These are phyloP conservation scores for Zarea fungicola DNA, from an alignment of 2,329 filamentous ascomycete species.

Conservation along the genomic window DNA sequence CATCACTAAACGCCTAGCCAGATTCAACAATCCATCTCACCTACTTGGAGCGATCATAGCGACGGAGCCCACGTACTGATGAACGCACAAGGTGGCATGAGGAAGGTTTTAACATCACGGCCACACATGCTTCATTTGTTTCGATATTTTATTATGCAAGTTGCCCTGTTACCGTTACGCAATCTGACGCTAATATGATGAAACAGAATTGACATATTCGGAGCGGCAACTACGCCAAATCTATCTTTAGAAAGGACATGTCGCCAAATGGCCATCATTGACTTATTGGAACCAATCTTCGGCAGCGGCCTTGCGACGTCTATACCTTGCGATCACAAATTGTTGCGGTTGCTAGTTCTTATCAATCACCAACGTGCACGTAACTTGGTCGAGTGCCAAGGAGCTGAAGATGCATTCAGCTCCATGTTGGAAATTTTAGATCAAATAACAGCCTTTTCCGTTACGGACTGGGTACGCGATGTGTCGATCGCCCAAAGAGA, in stretches of 20 bases:
- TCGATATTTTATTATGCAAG: conserved; percentile 16
- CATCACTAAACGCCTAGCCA: background rate
- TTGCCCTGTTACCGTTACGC: background rate
- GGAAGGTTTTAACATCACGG: conserved; percentile 1
- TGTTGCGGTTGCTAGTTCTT: conserved; percentile 18
- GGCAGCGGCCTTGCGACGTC: conserved; percentile 17
- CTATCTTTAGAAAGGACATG: conserved; percentile 2
- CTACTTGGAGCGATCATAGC: conserved; percentile 16
- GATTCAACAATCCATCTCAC: conserved; percentile 16
- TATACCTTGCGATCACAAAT: conserved; percentile 17
- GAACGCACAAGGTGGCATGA: conserved; percentile 13
- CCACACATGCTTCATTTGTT: conserved; percentile 9
- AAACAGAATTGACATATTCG: conserved; percentile 15
- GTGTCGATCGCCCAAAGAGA: background rate
- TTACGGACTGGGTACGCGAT: conserved; percentile 14
- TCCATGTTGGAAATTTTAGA: conserved; percentile 13
- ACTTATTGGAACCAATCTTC: conserved; percentile 16
- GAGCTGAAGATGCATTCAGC: background rate
- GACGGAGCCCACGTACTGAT: conserved; percentile 17
- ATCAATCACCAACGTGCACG: conserved; percentile 20
- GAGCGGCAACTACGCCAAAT: conserved; percentile 14
- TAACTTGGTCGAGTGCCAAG: background rate
- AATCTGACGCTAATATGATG: background rate
- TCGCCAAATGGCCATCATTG: conserved; percentile 15
- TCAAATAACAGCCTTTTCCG: conserved; percentile 18